Evolutionary conservation across 2,329 filamentous ascomycete genomes (phyloP).

Genomic region (Teratosphaeriaceae sp.): DNA sequence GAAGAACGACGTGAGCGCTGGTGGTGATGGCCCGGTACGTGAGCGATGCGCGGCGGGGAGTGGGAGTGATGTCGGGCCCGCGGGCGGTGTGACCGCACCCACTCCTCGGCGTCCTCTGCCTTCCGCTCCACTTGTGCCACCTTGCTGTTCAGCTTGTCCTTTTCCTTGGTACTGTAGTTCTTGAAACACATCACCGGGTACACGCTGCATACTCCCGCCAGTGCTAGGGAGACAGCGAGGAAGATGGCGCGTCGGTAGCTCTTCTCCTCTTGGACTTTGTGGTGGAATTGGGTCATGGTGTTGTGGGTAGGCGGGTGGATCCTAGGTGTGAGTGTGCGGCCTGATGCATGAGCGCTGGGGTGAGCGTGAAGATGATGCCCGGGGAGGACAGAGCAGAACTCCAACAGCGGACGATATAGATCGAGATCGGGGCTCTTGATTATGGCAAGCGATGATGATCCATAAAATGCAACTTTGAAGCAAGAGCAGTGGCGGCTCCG

Average conservation of each 20-base stretch:
- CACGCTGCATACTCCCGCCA: conserved; percentile 30
- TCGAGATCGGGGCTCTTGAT: too few species aligned
- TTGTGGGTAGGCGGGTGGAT: not conserved
- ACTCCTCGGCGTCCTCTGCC: conserved; percentile 21
- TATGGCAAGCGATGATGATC: too few species aligned
- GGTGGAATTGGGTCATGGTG: conserved; percentile 20
- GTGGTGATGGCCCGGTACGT: conserved; percentile 14
- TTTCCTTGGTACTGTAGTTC: conserved; percentile 28
- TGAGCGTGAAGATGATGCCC: conserved; percentile 1
- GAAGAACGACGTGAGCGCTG: conserved; percentile 18
- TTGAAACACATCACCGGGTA: conserved; percentile 31
- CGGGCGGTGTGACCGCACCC: conserved; percentile 15
- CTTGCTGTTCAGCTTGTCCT: conserved; percentile 17
- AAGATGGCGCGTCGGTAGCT: conserved; percentile 28
- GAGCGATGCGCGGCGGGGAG: conserved; percentile 21
- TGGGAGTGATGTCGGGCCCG: conserved; percentile 20
- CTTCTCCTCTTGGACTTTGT: conserved; percentile 25
- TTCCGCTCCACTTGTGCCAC: conserved; percentile 19
- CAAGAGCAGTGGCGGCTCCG: not conserved
- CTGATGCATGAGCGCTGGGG: not conserved
- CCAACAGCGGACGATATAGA: too few species aligned
- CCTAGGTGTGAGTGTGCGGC: conserved; percentile 1
- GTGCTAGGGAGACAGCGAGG: conserved; percentile 21
- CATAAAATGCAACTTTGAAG: too few species aligned
- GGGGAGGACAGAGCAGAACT: not conserved